Evolutionary conservation across 2,329 filamentous ascomycete genomes (phyloP).

Genomic region (Venturia aucupariae): DNA sequence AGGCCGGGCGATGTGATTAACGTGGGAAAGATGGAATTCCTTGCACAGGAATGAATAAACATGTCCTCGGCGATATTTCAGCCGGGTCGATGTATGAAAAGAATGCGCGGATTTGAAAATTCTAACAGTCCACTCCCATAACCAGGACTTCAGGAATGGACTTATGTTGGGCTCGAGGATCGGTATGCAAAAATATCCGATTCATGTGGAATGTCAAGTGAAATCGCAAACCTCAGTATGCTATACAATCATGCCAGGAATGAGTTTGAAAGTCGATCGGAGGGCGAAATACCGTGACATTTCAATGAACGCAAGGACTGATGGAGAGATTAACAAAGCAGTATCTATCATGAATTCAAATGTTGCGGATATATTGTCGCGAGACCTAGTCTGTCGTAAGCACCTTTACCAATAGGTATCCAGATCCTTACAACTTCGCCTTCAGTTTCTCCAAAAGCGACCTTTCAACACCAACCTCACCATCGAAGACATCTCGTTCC

Average conservation of each 20-base stretch:
- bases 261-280: too few species aligned
- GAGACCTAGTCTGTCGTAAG: not conserved
- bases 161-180: not conserved
- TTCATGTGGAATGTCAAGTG: not conserved
- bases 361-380: not conserved
- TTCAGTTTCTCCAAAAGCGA: not conserved
- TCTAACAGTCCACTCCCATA: not conserved
- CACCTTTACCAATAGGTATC: not conserved
- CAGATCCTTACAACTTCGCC: conserved; percentile 3
- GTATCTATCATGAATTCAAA: not conserved
- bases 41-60: too few species aligned
- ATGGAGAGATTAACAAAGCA: not conserved
- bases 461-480: conserved; percentile 24
- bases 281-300: too few species aligned
- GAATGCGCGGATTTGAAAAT: not conserved
- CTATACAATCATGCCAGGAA: not conserved
- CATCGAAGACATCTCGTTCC: conserved; percentile 81
- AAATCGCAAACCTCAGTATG: not conserved
- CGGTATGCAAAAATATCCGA: not conserved
- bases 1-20: too few species aligned
- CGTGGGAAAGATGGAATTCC: too few species aligned
- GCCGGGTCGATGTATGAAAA: not conserved
- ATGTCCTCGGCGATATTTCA: too few species aligned
- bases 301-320: not conserved
- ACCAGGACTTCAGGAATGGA: not conserved